Evolutionary conservation across 495 filamentous ascomycete species (phyloP).

Genomic region (Tuber aestivum): DNA sequence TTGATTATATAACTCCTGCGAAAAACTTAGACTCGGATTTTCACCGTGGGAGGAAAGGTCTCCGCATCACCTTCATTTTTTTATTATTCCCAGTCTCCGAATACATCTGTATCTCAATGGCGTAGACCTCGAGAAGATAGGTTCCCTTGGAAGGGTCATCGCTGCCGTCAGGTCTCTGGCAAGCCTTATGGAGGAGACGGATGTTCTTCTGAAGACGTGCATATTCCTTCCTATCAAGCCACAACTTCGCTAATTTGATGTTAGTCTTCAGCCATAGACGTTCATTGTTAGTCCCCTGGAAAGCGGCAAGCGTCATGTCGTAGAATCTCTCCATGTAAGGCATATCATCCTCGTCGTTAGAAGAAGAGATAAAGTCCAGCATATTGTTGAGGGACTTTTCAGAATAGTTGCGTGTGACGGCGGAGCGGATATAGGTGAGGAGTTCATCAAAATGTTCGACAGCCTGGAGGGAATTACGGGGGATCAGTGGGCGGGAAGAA

Average conservation of each 20-base stretch:
- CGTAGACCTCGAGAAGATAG: constrained; percentile 91
- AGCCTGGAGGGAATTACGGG: constrained; percentile 54
- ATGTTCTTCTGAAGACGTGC: constrained; percentile 72
- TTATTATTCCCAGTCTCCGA: constrained; percentile 96
- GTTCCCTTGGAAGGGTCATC: constrained; percentile 96
- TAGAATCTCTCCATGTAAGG: constrained; percentile 95
- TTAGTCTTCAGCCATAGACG: constrained; percentile 97
- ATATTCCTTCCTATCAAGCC: constrained; percentile 88
- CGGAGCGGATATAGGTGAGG: constrained; percentile 92
- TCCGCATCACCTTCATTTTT: constrained; percentile 63
- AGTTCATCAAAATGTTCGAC: constrained; percentile 93
- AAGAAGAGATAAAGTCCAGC: constrained; percentile 78
- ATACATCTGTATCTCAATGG: constrained; percentile 98
- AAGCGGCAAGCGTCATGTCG: constrained; percentile 81
- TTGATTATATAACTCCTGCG: constrained; percentile 70
- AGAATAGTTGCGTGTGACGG: constrained; percentile 95
- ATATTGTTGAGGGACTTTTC: constrained; percentile 99
- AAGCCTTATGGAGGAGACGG: constrained; percentile 80
- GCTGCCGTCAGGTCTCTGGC: constrained; percentile 78
- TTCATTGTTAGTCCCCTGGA: constrained; percentile 97
- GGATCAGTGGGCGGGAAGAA: constrained; percentile 1
- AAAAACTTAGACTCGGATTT: constrained; percentile 8
- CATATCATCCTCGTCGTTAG: constrained; percentile 70
- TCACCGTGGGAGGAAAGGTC: neutral
- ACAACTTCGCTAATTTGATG: constrained; percentile 87